Conservation (phyloP, 2,329 filamentous ascomycete genomes). For the Cladophialophora chaetospira region DNA sequence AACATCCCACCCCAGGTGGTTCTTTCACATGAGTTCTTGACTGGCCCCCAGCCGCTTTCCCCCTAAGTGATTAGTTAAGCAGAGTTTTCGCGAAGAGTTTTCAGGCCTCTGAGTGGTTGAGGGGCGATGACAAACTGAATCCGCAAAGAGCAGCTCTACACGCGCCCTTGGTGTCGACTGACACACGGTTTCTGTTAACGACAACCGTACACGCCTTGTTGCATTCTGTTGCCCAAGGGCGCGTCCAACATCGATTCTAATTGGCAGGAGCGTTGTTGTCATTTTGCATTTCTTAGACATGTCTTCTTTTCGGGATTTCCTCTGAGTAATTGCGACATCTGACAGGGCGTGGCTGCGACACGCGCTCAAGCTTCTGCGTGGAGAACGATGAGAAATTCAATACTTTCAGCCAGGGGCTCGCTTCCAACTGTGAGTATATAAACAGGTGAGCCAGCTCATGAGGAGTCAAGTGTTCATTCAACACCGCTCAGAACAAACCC, state of each 20-base stretch:
- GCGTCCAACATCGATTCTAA: constrained; percentile 10
- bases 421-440: constrained; percentile 24
- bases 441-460: constrained; percentile 2
- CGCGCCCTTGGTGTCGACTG: constrained; percentile 21
- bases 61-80: constrained; percentile 27
- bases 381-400: constrained; percentile 9
- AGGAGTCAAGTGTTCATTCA: not conserved
- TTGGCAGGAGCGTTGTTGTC: constrained; percentile 17
- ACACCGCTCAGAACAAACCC: not conserved
- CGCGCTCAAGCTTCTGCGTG: not conserved
- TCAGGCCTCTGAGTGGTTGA: constrained; percentile 22
- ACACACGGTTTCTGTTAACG: constrained; percentile 28
- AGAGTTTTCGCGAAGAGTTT: constrained; percentile 26
- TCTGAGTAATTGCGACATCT: not conserved
- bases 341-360: not conserved
- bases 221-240: constrained; percentile 2
- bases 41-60: constrained; percentile 24
- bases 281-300: constrained; percentile 11
- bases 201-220: constrained; percentile 29
- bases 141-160: constrained; percentile 31
- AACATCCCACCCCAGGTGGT: too few relatives aligned
- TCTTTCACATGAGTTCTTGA: too few relatives aligned
- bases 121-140: constrained; percentile 21
- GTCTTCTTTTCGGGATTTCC: not conserved
- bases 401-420: not conserved